Evolutionary conservation across 2,329 filamentous ascomycete genomes (phyloP), one percentile per base, ranked within the genome.

Genomic region (Dothistroma septosporum): DNA sequence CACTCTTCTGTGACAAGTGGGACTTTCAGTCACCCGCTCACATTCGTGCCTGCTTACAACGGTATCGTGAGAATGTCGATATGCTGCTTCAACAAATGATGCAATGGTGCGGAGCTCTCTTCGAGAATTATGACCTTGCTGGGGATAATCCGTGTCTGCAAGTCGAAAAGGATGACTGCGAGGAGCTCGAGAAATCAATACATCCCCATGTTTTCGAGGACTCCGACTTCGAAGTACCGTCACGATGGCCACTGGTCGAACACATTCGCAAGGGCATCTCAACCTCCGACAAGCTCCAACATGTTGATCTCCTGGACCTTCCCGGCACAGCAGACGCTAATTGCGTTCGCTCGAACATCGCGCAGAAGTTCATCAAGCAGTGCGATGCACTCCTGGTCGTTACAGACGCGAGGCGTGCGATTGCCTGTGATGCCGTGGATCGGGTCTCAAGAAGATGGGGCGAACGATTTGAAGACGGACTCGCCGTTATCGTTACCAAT

Each of bases 261-360:
- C 60, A 68, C 24, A 64, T 70, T 3, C 58, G 58, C 11, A 65
- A 69, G 53, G 62, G 65, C 9, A 49, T 71, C 9, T 19, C 49
- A 4, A 61, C 57, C 6, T 65, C 68, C 0, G 44, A 62, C 1
- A 52, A 69, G 8, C 53, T 72, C 9, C 31, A 63, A 11, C 52
- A 64, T n/a, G 37, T 67, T 3, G 63, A 67, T 0, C 21, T 73
- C 21, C 61, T 64, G 0, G 71, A 73, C 52, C 61, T 71, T 10
- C 70, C 68, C 16, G 68, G 70, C 4, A 64, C 70, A 3, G 59
- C 59, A 0, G 71, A 73, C 53, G 68, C 57, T 14, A 69, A 69
- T 22, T 41, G 62, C 4, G 53, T 66, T 1, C 63, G 70, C 0
- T 64, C 63, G 35, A 62, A 66, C 2, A 48, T 62, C 3, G 62